Evolutionary conservation across 2,329 filamentous ascomycete species (phyloP).

Genomic region (Ambrosiella beaveri): DNA sequence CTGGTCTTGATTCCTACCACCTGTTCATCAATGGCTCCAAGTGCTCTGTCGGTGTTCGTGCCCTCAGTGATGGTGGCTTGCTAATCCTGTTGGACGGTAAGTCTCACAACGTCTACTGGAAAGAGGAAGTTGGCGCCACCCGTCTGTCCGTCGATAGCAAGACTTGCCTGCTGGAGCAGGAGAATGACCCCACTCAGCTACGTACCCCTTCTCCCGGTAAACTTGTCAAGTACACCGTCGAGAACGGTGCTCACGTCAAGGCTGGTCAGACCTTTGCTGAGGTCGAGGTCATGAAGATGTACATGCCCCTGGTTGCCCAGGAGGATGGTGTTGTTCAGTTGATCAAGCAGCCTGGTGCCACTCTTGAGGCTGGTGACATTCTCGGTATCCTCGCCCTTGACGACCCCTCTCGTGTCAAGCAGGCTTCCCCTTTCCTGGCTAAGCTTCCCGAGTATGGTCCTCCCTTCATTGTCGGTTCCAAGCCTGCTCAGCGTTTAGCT

Average conservation of each 20-base stretch:
- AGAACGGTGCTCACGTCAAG: constrained; percentile 83
- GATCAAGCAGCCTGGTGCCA: constrained; percentile 98
- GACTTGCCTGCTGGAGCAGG: constrained; percentile 92
- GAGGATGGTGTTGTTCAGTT: constrained; percentile 94
- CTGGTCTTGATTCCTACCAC: constrained; percentile 85
- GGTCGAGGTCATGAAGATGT: constrained; percentile 99
- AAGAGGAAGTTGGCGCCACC: constrained; percentile 91
- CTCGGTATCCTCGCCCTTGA: constrained; percentile 93
- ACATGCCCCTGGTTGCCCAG: constrained; percentile 91
- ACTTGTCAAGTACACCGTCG: constrained; percentile 92
- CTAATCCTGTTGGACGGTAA: constrained; percentile 79
- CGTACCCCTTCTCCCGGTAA: constrained; percentile 91
- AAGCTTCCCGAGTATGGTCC: constrained; percentile 76
- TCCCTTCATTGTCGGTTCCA: constrained; percentile 74
- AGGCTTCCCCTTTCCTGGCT: constrained; percentile 81
- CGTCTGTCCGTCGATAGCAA: constrained; percentile 94
- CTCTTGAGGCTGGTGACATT: constrained; percentile 92
- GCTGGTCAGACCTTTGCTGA: constrained; percentile 89
- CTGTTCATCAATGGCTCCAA: constrained; percentile 98
- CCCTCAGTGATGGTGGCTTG: constrained; percentile 83
- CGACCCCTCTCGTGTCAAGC: constrained; percentile 90
- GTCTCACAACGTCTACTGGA: constrained; percentile 99
- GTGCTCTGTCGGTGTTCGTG: constrained; percentile 80
- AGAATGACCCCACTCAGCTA: constrained; percentile 96
- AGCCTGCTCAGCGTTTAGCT: constrained; percentile 75